phyloP scores from a whole-genome alignment of 2,329 filamentous ascomycete species.

The Clarireedia monteithiana region DNA sequence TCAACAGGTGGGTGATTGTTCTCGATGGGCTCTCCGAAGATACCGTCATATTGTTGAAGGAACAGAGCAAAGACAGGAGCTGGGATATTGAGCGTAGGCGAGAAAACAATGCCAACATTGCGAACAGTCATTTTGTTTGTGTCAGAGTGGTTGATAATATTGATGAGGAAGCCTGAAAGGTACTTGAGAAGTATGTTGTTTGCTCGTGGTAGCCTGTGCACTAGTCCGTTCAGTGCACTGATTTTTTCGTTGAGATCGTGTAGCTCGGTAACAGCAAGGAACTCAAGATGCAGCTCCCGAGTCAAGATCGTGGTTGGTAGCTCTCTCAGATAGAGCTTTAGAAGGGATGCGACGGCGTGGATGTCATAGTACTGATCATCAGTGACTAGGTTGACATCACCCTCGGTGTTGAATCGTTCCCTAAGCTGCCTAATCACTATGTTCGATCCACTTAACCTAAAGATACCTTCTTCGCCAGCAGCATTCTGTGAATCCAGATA shows the following conservation, averaged over 20 bases:
- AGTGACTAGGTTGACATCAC: slow-evolving; percentile 77
- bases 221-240: slow-evolving; percentile 64
- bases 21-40: slow-evolving; percentile 69
- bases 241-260: slow-evolving; percentile 70
- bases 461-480: slow-evolving; percentile 84
- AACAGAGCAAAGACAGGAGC: slow-evolving; percentile 91
- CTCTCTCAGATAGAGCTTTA: slow-evolving; percentile 92
- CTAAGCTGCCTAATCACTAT: slow-evolving; percentile 84
- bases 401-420: slow-evolving; percentile 88
- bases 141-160: slow-evolving; percentile 83
- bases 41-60: slow-evolving; percentile 78
- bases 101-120: slow-evolving; percentile 97
- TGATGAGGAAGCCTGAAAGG: slow-evolving; percentile 79
- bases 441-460: slow-evolving; percentile 94
- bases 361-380: slow-evolving; percentile 90
- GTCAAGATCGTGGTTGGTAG: slow-evolving; percentile 87
- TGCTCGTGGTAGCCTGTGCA: slow-evolving; percentile 68
- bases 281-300: slow-evolving; percentile 81
- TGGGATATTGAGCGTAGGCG: slow-evolving; percentile 92
- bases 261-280: slow-evolving; percentile 77
- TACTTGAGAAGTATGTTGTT: slow-evolving; percentile 80
- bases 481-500: slow-evolving; percentile 82
- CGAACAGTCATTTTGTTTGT: slow-evolving; percentile 97
- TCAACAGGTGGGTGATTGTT: slow-evolving; percentile 49
- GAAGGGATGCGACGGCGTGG: slow-evolving; percentile 85